phyloP scores from a whole-genome alignment of 176 grass and related monocot genomes.

The Musa beccarii region DNA sequence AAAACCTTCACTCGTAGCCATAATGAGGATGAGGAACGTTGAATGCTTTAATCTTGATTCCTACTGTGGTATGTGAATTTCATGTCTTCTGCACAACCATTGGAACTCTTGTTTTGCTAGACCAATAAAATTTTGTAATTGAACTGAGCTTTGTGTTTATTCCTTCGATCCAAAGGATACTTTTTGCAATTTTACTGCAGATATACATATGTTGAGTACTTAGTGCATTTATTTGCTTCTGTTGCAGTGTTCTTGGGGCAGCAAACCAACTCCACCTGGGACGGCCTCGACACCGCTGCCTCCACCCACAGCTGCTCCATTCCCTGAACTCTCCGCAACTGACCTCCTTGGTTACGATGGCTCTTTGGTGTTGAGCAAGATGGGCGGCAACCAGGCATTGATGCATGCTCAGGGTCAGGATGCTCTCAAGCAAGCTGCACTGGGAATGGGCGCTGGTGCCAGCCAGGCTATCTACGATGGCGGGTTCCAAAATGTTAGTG shows the following conservation, averaged over 20 bases:
- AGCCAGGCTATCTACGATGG: conserved; percentile 73
- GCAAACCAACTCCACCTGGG: conserved; percentile 88
- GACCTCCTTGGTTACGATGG: conserved; percentile 75
- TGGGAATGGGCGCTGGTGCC: conserved; percentile 54
- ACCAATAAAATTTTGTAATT: no score
- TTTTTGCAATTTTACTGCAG: no score
- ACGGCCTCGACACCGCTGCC: conserved; percentile 60
- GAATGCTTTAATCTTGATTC: no score
- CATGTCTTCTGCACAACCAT: no score
- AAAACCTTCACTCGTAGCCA: no score
- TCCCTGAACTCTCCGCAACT: conserved; percentile 40
- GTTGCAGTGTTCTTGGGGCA: conserved; percentile 94
- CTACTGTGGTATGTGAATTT: no score
- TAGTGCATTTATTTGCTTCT: neutral
- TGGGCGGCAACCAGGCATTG: conserved; percentile 40
- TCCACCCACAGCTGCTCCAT: conserved; percentile 47
- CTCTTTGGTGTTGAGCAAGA: conserved; percentile 55
- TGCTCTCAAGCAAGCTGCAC: conserved; percentile 46
- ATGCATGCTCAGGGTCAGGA: conserved; percentile 54
- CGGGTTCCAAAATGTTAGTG: conserved; percentile 46
- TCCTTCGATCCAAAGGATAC: no score
- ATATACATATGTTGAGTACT: neutral
- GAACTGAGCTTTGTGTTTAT: no score
- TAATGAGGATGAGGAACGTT: no score
- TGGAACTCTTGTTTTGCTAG: no score